phyloP scores from a whole-genome alignment of 108 stramenopile genomes.

The Fragilariopsis cylindrus region DNA sequence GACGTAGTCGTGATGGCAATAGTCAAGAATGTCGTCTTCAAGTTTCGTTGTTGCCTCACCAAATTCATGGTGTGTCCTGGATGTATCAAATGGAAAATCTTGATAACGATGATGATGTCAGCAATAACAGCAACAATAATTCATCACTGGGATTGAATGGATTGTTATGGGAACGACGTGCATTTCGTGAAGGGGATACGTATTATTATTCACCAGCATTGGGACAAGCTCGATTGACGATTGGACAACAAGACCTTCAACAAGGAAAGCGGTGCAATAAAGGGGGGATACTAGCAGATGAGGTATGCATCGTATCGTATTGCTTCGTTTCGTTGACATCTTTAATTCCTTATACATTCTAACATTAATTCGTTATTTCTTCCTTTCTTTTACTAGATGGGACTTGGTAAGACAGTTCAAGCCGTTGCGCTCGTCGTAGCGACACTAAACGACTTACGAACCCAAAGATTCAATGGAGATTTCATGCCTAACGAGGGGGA shows the following conservation, averaged over 20 bases:
- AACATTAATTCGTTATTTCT: background rate
- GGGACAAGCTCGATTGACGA: conserved; percentile 59
- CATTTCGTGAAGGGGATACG: conserved; percentile 53
- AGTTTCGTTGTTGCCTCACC: conserved; percentile 63
- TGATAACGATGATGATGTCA: background rate
- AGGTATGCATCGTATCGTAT: conserved; percentile 28
- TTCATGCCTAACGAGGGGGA: background rate
- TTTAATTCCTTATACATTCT: background rate
- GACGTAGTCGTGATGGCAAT: too few species aligned
- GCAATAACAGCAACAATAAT: background rate
- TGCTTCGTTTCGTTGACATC: background rate
- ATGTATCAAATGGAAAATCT: conserved; percentile 73
- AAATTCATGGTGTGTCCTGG: conserved; percentile 72
- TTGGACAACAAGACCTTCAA: conserved; percentile 21
- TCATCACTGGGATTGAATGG: conserved; percentile 57
- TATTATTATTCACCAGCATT: conserved; percentile 73
- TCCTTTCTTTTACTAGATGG: conserved; percentile 52
- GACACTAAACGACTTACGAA: conserved; percentile 24
- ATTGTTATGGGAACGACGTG: conserved; percentile 72
- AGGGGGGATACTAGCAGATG: conserved; percentile 48
- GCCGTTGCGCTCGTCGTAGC: conserved; percentile 39
- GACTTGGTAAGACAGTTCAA: conserved; percentile 64
- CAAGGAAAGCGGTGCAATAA: conserved; percentile 36
- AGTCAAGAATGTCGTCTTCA: background rate
- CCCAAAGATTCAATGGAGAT: too few species aligned